A percentile compares a stretch with the other conserved stretches of the same genome.
Evolutionary conservation across 371 early-diverging fungal genomes (phyloP).

Genomic region (Rhizopus microsporus): DNA sequence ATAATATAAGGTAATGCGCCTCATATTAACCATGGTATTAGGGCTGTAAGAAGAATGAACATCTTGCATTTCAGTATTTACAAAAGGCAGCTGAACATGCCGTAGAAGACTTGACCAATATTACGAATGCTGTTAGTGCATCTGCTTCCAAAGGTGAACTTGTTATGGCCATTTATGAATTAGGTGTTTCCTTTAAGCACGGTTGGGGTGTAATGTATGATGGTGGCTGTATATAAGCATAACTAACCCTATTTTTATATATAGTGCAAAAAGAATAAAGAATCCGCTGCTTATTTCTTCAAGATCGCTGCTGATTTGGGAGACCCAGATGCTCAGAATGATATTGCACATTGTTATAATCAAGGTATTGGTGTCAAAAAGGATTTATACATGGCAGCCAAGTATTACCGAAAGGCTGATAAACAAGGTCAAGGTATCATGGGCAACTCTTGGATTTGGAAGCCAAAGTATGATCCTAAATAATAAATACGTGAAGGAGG

Average conservation of each 20-base stretch:
- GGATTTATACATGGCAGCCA: slow-evolving; percentile 78
- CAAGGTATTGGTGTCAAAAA: slow-evolving; percentile 82
- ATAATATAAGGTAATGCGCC: background rate
- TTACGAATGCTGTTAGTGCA: slow-evolving; percentile 27
- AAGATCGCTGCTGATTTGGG: slow-evolving; percentile 86
- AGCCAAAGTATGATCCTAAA: slow-evolving; percentile 47
- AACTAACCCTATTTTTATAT: background rate
- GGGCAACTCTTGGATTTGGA: slow-evolving; percentile 82
- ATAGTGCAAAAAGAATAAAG: slow-evolving; percentile 66
- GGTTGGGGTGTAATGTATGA: slow-evolving; percentile 79
- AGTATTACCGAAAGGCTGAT: slow-evolving; percentile 83
- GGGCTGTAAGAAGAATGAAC: slow-evolving; percentile 71
- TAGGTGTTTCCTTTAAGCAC: slow-evolving; percentile 82
- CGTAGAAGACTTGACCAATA: slow-evolving; percentile 56
- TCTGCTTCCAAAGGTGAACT: slow-evolving; percentile 60
- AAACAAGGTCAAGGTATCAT: slow-evolving; percentile 80
- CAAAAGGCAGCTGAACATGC: slow-evolving; percentile 80
- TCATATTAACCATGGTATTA: slow-evolving; percentile 11
- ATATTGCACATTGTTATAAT: slow-evolving; percentile 75
- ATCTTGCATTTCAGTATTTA: slow-evolving; percentile 67
- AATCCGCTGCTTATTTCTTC: slow-evolving; percentile 87
- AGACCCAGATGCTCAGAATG: slow-evolving; percentile 83
- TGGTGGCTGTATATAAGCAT: slow-evolving; percentile 2
- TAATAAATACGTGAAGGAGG: background rate
- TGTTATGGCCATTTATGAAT: slow-evolving; percentile 83